Percentiles rank a stretch among this genome's conserved stretches.
Conservation (phyloP, 345 rosid genomes). For the Eucalyptus melliodora region DNA sequence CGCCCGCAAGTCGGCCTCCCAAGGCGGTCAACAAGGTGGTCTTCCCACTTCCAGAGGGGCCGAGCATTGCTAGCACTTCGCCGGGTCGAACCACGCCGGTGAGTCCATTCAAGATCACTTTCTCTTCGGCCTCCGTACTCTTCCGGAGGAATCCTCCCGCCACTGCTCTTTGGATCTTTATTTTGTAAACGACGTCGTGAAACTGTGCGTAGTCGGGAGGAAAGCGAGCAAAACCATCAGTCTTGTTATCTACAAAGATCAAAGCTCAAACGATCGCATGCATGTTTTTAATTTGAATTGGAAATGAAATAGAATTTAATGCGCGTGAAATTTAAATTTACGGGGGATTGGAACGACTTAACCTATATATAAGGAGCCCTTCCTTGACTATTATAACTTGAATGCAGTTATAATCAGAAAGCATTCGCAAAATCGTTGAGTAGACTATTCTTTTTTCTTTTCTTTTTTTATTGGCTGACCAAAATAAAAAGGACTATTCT, state of each 20-base stretch:
- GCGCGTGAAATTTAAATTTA: neutral
- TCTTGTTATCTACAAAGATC: neutral
- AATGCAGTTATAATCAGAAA: neutral
- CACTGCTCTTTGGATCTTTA: neutral
- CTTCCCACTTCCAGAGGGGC: conserved; percentile 60
- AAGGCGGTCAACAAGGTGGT: conserved; percentile 39
- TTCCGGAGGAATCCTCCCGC: neutral
- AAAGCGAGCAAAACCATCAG: neutral
- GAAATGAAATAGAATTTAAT: neutral
- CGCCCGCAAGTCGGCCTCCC: conserved; percentile 17
- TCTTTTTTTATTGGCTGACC: neutral
- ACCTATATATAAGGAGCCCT: neutral
- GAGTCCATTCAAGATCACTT: conserved; percentile 29
- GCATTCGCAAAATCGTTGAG: neutral
- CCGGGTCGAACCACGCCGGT: conserved; percentile 25
- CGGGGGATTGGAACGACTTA: neutral
- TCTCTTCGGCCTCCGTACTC: conserved; percentile 9
- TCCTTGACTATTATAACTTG: neutral
- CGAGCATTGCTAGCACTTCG: conserved; percentile 42
- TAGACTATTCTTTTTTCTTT: neutral
- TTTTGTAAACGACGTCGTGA: conserved; percentile 21
- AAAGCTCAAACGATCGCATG: neutral
- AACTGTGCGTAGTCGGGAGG: conserved; percentile 12
- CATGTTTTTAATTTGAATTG: neutral
- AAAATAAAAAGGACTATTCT: neutral